A percentile compares a stretch with the other conserved stretches of the same genome.
These are phyloP conservation scores for Spergularia azorica DNA, from an alignment of 179 eudicot species.

Conservation along the genomic window DNA sequence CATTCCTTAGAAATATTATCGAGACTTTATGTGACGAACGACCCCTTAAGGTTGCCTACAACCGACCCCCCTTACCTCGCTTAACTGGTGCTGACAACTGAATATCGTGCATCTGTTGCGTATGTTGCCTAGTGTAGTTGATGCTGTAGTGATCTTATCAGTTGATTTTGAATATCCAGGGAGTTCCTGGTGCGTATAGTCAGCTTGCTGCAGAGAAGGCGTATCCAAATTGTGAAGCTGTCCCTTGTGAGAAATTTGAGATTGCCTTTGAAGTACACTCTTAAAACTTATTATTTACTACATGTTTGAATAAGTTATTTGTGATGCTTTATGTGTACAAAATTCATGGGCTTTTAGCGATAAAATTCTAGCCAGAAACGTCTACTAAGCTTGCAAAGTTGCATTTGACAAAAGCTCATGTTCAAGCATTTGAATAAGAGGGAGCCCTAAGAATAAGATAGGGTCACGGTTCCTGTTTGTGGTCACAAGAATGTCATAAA, in stretches of 20 bases:
- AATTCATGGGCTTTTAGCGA: not conserved
- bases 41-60: too few species aligned
- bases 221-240: conserved; percentile 77
- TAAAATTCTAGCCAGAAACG: too few species aligned
- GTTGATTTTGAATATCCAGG: conserved; percentile 35
- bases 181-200: conserved; percentile 79
- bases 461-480: too few species aligned
- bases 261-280: conserved; percentile 61
- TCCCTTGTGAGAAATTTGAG: conserved; percentile 88
- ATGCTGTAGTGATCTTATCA: not conserved
- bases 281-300: not conserved
- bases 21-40: too few species aligned
- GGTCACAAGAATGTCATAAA: too few species aligned
- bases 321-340: not conserved
- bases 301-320: not conserved
- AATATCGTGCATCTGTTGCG: not conserved
- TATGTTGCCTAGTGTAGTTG: not conserved
- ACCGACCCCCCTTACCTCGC: too few species aligned
- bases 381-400: too few species aligned
- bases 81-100: too few species aligned
- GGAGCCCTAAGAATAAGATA: too few species aligned
- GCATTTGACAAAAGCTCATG: too few species aligned
- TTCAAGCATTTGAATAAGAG: too few species aligned
- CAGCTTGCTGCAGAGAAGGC: conserved; percentile 74
- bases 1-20: too few species aligned